Conservation (phyloP, 495 filamentous ascomycete species). For the Rhypophila decipiens region DNA sequence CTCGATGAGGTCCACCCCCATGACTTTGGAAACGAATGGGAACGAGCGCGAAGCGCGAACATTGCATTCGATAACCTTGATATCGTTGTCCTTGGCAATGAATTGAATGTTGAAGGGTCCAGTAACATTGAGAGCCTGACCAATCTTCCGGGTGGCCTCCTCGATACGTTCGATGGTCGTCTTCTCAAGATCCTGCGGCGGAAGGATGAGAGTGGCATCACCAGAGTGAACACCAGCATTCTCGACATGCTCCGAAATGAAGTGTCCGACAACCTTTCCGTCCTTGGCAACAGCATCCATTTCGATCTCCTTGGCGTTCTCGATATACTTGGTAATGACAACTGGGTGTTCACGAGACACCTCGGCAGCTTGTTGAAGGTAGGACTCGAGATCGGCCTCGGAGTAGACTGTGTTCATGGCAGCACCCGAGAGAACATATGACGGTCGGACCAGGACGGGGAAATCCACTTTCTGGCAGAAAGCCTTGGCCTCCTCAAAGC, state of each 20-base stretch:
- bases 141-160: conserved; percentile 93
- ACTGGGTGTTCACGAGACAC: conserved; percentile 95
- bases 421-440: conserved; percentile 92
- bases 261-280: conserved; percentile 83
- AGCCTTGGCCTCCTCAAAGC: conserved; percentile 73
- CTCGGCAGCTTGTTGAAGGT: conserved; percentile 79
- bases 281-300: conserved; percentile 89
- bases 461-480: conserved; percentile 85
- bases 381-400: conserved; percentile 78
- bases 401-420: conserved; percentile 97
- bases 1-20: conserved; percentile 96
- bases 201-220: conserved; percentile 88
- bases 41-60: conserved; percentile 94
- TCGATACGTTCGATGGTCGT: conserved; percentile 88
- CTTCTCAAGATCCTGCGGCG: conserved; percentile 85
- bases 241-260: conserved; percentile 94
- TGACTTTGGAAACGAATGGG: conserved; percentile 97
- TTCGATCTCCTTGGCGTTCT: conserved; percentile 95
- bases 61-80: conserved; percentile 99
- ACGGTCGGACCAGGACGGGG: conserved; percentile 88
- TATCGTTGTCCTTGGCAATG: conserved; percentile 98
- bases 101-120: conserved; percentile 99
- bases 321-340: conserved; percentile 97
- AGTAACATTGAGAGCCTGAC: conserved; percentile 88
- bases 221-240: conserved; percentile 96